Base-by-base conservation (phyloP, 2,329 filamentous ascomycete species). In the Colletotrichum liaoningense region DNA sequence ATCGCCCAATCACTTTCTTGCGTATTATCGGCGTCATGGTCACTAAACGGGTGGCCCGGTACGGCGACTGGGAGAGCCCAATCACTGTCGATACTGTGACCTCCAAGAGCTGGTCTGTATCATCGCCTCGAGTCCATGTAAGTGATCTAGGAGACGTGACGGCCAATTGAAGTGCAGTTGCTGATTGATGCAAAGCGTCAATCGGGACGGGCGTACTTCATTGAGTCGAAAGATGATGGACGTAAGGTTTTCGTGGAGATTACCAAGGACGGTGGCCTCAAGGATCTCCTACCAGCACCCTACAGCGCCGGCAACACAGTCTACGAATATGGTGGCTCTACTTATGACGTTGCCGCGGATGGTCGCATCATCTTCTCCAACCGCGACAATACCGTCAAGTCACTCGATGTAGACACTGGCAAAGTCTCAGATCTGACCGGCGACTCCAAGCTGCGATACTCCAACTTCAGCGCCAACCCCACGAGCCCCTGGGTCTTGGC, bases 321-420 rank as follows among this genome's bases (percentile, higher is more conserved):
- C 19, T 88, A 90, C 73, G 88, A 88, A 73, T 89, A 90, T 64
- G 88, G 88, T 1, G 88, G 87, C 12, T 83, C 83, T 3, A 79
- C 86, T 0, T 85, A 85, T 62, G 82, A 81, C 2, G 77, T 86
- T 6, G 75, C 84, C 1, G 76, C 77, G 0, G 81, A 85, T 64
- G 83, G 82, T 3, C 78, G 80, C 14, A 79, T 90, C 62, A 79
- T 89, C 52, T 88, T 89, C 74, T 84, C 84, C 12, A 84, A 88
- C 67, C 78, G 79, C 16, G 83, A 85, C 30, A 81, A 84, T 60
- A 82, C 84, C 0, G 81, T 89, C 19, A 83, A 84, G 46, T 74
- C 85, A 3, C 79, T 89, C 0, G 78, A 85, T 8, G 83, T 85
- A 0, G 79, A 82, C 26, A 79, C 79, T 1, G 76, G 80, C 4